A percentile compares a stretch with the other conserved stretches of the same genome.
Conservation (phyloP, 2,329 filamentous ascomycete species). For the Cladophialophora carrionii region DNA sequence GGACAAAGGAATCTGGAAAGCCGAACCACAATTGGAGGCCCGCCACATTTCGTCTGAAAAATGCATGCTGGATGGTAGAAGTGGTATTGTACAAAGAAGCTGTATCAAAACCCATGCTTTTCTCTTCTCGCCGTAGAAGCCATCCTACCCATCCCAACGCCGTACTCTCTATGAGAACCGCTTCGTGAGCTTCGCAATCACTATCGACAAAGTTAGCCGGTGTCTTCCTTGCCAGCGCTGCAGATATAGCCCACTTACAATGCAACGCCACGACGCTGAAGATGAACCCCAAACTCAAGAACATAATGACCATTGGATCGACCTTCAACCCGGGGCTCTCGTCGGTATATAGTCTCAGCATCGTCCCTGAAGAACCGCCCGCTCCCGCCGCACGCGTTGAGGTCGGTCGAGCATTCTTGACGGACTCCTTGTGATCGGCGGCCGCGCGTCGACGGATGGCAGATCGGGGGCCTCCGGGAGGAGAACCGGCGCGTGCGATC, state of each 20-base stretch:
- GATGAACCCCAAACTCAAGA: slow-evolving; percentile 96
- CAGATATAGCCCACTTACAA: slow-evolving; percentile 64
- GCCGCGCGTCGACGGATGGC: slow-evolving; percentile 94
- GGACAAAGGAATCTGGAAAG: neutral
- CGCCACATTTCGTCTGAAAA: neutral
- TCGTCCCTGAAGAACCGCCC: slow-evolving; percentile 94
- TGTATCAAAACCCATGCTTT: slow-evolving; percentile 22
- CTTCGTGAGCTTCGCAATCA: slow-evolving; percentile 93
- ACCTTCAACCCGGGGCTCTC: slow-evolving; percentile 97
- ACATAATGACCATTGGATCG: slow-evolving; percentile 94
- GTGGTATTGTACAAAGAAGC: slow-evolving; percentile 26
- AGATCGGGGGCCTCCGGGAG: slow-evolving; percentile 91
- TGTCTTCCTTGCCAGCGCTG: slow-evolving; percentile 24
- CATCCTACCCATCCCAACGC: slow-evolving; percentile 1
- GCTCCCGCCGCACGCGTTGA: slow-evolving; percentile 93
- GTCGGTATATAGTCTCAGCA: slow-evolving; percentile 98
- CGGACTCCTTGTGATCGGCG: slow-evolving; percentile 95
- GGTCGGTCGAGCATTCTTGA: slow-evolving; percentile 88
- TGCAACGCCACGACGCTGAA: slow-evolving; percentile 97
- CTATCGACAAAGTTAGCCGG: slow-evolving; percentile 52
- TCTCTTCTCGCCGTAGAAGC: slow-evolving; percentile 15
- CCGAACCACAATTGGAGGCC: neutral
- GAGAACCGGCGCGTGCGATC: slow-evolving; percentile 77
- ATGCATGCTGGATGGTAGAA: slow-evolving; percentile 9
- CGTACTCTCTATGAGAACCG: slow-evolving; percentile 64